Conservation (phyloP, 306 rosid genomes). For the Fragaria iinumae region DNA sequence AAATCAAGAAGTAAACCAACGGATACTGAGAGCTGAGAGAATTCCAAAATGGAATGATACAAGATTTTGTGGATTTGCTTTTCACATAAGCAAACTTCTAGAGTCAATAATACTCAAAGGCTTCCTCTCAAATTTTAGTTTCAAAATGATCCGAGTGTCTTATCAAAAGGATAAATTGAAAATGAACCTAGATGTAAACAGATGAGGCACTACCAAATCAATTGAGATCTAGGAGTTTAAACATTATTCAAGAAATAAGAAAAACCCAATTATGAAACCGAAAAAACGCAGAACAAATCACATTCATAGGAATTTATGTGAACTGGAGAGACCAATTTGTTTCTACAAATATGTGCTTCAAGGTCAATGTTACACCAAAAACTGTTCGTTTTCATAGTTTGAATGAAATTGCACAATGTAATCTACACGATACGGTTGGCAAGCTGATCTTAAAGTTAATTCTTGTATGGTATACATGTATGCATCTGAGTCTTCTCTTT, state of each 20-base stretch:
- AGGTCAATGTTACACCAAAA: neutral
- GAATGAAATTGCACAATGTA: slow-evolving; percentile 11
- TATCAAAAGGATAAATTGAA: neutral
- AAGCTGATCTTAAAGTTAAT: neutral
- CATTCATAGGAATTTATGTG: neutral
- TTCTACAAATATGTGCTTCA: slow-evolving; percentile 7
- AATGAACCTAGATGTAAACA: neutral
- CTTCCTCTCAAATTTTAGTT: neutral
- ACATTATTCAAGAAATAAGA: neutral
- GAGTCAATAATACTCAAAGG: neutral
- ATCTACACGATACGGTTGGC: neutral
- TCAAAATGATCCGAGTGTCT: neutral
- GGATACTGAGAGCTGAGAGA: neutral
- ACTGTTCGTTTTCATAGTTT: neutral
- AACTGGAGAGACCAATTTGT: slow-evolving; percentile 1
- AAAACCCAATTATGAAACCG: neutral
- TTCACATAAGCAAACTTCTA: neutral
- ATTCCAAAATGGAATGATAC: neutral
- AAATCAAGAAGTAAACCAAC: slow-evolving; percentile 10
- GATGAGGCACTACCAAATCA: neutral
- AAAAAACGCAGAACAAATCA: neutral
- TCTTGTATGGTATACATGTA: neutral
- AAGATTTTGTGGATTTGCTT: slow-evolving; percentile 3
- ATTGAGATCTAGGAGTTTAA: neutral
- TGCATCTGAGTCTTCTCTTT: neutral